Conservation (phyloP, 768 basidiomycete genomes). For the Vararia minispora region DNA sequence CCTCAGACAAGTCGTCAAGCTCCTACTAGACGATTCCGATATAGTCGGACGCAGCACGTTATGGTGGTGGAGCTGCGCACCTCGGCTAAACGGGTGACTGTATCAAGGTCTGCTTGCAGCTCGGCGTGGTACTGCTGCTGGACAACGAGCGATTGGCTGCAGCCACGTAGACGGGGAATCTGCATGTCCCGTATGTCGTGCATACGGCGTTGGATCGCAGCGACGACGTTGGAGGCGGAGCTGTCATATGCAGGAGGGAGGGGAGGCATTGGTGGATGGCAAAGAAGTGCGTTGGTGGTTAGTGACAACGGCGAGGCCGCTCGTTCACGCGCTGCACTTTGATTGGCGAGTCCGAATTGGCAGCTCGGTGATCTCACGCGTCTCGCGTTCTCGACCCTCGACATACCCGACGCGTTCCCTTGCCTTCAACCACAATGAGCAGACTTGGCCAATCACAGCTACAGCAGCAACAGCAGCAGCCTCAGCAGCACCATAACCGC, state of each 20-base stretch:
- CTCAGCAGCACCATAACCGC: too few species aligned
- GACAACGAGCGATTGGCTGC: constrained; percentile 52
- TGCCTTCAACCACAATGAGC: too few species aligned
- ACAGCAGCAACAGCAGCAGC: too few species aligned
- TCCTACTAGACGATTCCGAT: constrained; percentile 44
- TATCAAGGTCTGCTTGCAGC: constrained; percentile 63
- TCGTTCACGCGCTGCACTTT: too few species aligned
- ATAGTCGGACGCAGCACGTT: constrained; percentile 9
- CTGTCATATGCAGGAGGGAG: constrained; percentile 42
- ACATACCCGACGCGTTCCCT: too few species aligned
- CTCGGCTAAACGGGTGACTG: constrained; percentile 56
- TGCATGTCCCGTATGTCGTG: constrained; percentile 59
- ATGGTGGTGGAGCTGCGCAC: constrained; percentile 21
- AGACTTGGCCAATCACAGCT: too few species aligned
- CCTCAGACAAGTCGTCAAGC: constrained; percentile 60
- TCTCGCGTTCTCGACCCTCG: too few species aligned
- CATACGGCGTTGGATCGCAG: constrained; percentile 40
- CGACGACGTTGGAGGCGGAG: constrained; percentile 39
- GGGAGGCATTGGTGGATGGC: constrained; percentile 44
- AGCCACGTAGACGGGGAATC: constrained; percentile 61
- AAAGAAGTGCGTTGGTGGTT: too few species aligned
- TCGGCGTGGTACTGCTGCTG: constrained; percentile 72
- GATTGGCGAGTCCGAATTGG: too few species aligned
- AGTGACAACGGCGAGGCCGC: too few species aligned
- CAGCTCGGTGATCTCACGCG: too few species aligned